Conservation (phyloP, 441 rosid species). For the Brassica hybrid region DNA sequence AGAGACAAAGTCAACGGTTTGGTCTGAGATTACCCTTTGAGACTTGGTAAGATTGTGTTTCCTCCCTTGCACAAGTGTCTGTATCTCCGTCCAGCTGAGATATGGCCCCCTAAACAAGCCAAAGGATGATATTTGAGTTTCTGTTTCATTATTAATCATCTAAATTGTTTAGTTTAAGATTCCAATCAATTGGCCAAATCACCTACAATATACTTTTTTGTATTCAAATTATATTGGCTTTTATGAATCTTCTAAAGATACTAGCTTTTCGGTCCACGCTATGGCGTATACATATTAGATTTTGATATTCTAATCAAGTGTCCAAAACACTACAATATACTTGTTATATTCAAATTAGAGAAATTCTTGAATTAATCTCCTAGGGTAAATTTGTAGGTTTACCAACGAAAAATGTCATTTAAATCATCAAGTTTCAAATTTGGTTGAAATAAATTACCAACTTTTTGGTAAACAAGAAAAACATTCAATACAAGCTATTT, state of each 20-base stretch:
- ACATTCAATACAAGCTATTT: no score
- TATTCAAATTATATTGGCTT: neutral
- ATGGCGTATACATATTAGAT: neutral
- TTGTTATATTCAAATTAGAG: no score
- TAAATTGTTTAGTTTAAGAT: neutral
- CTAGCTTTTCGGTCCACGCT: neutral
- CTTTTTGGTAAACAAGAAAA: no score
- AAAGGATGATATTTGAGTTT: constrained; percentile 34
- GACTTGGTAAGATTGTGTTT: constrained; percentile 45
- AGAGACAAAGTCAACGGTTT: constrained; percentile 38
- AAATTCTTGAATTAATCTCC: no score
- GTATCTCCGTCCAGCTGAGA: constrained; percentile 34
- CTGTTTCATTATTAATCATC: neutral
- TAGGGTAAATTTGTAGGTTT: no score
- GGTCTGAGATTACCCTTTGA: constrained; percentile 44
- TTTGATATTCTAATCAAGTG: no score
- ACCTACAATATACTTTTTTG: neutral
- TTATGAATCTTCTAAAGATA: neutral
- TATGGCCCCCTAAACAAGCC: constrained; percentile 37
- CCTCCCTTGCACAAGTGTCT: constrained; percentile 41
- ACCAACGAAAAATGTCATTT: no score
- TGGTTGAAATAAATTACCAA: no score
- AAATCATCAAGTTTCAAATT: no score
- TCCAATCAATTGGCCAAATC: neutral
- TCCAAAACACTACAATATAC: no score